These are phyloP conservation scores for Stropharia rugosoannulata DNA, from an alignment of 768 basidiomycete genomes.

Conservation along the genomic window DNA sequence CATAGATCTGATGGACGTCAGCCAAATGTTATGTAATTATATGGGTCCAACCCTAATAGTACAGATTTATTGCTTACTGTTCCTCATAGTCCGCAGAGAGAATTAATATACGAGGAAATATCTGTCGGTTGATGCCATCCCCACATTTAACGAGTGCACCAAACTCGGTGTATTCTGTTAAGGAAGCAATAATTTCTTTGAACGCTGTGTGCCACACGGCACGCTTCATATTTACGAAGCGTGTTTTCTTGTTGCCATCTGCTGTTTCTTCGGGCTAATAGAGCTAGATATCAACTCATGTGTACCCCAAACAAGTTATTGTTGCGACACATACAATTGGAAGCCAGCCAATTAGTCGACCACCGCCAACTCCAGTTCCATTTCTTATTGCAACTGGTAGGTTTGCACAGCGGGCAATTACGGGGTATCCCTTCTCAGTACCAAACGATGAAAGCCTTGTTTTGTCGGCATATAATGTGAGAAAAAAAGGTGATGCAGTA, in stretches of 20 bases:
- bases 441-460: conserved; percentile 36
- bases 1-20: conserved; percentile 24
- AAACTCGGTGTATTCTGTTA: neutral
- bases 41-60: neutral
- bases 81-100: conserved; percentile 39
- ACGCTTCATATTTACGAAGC: conserved; percentile 29
- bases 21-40: neutral
- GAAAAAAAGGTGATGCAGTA: conserved; percentile 23
- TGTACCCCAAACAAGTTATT: neutral
- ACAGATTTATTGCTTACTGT: conserved; percentile 27
- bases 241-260: conserved; percentile 23
- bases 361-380: conserved; percentile 29
- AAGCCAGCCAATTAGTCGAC: conserved; percentile 34
- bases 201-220: conserved; percentile 36
- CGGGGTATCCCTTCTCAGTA: conserved; percentile 34
- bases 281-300: neutral
- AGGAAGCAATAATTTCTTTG: conserved; percentile 20
- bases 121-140: conserved; percentile 15
- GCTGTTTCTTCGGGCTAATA: conserved; percentile 30
- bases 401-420: conserved; percentile 30
- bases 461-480: conserved; percentile 41
- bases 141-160: conserved; percentile 1
- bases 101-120: conserved; percentile 33
- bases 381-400: conserved; percentile 31
- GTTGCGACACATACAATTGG: conserved; percentile 28